Base-by-base conservation (phyloP, 2,329 filamentous ascomycete genomes). In the Botrytis paeoniae region DNA sequence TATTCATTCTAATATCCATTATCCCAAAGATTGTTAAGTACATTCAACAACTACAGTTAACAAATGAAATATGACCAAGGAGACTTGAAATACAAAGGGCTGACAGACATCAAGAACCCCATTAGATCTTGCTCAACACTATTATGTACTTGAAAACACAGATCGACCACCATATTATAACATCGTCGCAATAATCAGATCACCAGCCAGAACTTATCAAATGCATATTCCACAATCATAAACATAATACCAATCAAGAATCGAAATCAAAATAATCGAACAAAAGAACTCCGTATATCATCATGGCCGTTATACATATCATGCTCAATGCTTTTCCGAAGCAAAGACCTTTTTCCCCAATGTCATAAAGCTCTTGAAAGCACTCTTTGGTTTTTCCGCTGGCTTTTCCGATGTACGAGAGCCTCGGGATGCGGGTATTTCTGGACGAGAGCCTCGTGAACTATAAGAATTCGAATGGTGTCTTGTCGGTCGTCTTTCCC, bases 331-430 rank as follows among this genome's bases (percentile, higher is more conserved):
- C 61, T 66, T 66, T 22, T 32, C 70, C 22, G 70, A 63, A 64
- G 71, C 57, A 73, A 73, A 73, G 32, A 73, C 72, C 66, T 71
- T 73, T 61, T 73, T 73, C 35, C 68, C 72, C 37, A 70, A 37
- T n/a, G 45, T 37, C 41, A 70, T 71, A 5, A 73, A 63, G 41
- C 57, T 64, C n/a, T 71, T 73, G 22, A 73, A 64, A 48, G 72
- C 20, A 65, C 29, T 48, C 59, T 71, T 70, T n/a, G 71, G 66
- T 20, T 73, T 73, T 61, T 73, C 68, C 45, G n/a, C 48, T 51
- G 65, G 39, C 22, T 20, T 39, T 29, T 68, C 64, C 43, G 16
- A 37, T 29, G 37, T 16, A 29, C 70, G 70, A 48, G 70, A 69
- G 12, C 48, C 43, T 45, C 70, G 62, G 25, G 63, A 10, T 39